Base-by-base conservation (phyloP, 225 moss, liverwort and hornwort species). In the Thuidium tamariscinum region DNA sequence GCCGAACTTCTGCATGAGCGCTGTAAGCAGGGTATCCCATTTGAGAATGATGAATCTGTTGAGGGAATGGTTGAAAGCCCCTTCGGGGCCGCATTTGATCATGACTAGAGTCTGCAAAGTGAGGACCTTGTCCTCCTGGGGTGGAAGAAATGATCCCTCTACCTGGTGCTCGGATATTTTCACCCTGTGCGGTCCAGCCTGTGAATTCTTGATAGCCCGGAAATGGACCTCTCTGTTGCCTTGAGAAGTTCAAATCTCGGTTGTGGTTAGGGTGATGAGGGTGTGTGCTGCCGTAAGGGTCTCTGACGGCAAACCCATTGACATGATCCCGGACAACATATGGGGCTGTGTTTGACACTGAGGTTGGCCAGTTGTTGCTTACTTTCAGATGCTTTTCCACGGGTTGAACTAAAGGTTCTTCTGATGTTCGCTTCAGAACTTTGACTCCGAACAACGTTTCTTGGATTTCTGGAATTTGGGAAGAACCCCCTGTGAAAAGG, bases 391-490 rank as follows among this genome's bases (percentile, higher is more conserved):
- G 88, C 85, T 93, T 93, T 80, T 92, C 93, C 80, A 85, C 86
- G 19, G 92, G 88, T 83, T 85, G 89, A 49, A 88, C 86, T 74
- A 91, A 78, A 66, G 92, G 93, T 55, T 93, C 89, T 85, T 93
- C 93, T n/a, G 93, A 93, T 39, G 86, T 86, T 77, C 93, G 89
- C 88, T 93, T 93, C 60, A 88, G 63, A 48, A 67, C 76, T 78
- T 77, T 91, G 48, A 89, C 63, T 51, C 90, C 89, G 79, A 93
- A 93, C 69, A 93, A 78, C 3, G 55, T 73, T 48, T 88, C 56
- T 77, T 93, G 88, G 36, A 89, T 84, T 64, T 93, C 93, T 69
- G 54, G 27, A 36, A 91, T 82, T 85, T 88, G 90, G 39, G 82
- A 87, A 71, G 87, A 56, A 42, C 75, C 85, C 34, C 76, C 77